Conservation (phyloP, 148 eudicot genomes). For the Euryodendron excelsum region DNA sequence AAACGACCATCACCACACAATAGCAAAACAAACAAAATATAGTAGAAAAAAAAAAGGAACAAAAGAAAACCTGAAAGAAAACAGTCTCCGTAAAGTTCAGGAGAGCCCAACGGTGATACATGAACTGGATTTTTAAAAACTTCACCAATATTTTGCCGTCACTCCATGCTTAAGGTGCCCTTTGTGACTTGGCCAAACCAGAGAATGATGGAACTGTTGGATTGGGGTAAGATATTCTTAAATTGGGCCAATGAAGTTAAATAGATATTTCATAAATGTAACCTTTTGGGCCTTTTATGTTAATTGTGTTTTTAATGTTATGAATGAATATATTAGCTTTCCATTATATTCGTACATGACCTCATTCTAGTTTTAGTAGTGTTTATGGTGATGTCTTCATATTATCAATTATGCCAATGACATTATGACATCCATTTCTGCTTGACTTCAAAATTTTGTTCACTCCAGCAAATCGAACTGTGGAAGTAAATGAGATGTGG, state of each 20-base stretch:
- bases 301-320: neutral
- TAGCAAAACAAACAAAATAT: too few species aligned
- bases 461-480: conserved; percentile 72
- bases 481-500: conserved; percentile 98
- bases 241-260: too few species aligned
- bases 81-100: neutral
- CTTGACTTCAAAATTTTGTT: conserved; percentile 10
- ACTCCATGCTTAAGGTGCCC: neutral
- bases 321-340: neutral
- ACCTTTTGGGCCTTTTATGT: too few species aligned
- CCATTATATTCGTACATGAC: neutral
- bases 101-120: too few species aligned
- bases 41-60: neutral
- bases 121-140: neutral
- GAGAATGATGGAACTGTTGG: neutral
- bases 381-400: neutral
- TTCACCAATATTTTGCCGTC: neutral
- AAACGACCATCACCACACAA: too few species aligned
- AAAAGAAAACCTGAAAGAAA: too few species aligned
- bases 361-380: neutral
- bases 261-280: neutral
- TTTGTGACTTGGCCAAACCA: neutral
- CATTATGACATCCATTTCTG: neutral
- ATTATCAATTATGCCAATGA: neutral
- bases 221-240: neutral